A percentile compares a stretch with the other conserved stretches of the same genome.
Evolutionary conservation across 1,284 basidiomycete genomes (phyloP).

Genomic region (Mycena citricolor): DNA sequence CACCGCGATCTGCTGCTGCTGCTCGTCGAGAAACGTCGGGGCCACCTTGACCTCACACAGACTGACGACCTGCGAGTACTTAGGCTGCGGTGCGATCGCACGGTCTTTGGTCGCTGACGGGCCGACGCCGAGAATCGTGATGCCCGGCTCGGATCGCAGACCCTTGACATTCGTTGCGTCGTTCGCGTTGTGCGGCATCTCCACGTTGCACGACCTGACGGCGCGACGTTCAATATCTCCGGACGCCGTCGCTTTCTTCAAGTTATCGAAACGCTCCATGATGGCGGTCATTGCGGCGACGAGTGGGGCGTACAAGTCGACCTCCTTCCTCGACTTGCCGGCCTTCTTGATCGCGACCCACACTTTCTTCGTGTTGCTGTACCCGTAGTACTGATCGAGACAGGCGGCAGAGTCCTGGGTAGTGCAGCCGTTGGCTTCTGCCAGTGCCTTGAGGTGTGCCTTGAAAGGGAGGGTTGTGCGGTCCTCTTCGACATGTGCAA

Average conservation of each 20-base stretch:
- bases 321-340: neutral
- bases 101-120: neutral
- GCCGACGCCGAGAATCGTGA: neutral
- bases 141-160: slow-evolving; percentile 3
- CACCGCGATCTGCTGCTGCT: slow-evolving; percentile 2
- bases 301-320: neutral
- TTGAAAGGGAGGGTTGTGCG: neutral
- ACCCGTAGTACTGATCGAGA: too few species aligned
- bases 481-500: slow-evolving; percentile 1
- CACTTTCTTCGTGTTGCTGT: too few species aligned
- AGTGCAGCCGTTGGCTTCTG: too few species aligned
- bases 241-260: neutral
- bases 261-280: neutral
- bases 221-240: slow-evolving; percentile 4
- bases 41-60: neutral
- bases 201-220: neutral
- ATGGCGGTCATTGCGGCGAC: neutral
- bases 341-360: too few species aligned
- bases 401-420: too few species aligned
- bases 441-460: neutral
- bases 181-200: neutral
- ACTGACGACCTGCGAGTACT: neutral
- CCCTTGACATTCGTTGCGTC: neutral
- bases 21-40: neutral
- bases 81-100: neutral